These are phyloP conservation scores for Berberis thunbergii DNA, from an alignment of 164 flowering plant genomes.

Conservation along the genomic window DNA sequence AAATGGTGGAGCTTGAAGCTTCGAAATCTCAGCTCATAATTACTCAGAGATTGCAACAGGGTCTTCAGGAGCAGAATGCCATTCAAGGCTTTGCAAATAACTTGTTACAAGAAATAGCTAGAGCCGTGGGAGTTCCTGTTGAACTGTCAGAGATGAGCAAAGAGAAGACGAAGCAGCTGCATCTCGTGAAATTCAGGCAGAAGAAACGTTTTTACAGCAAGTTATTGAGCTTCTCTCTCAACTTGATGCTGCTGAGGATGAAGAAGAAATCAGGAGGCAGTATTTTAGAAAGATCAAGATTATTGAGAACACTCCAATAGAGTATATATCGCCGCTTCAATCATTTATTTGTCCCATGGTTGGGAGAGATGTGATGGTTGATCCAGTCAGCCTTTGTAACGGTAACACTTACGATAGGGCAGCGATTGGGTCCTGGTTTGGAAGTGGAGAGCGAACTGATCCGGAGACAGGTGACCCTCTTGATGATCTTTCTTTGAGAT, in stretches of 20 bases:
- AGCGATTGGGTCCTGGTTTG: constrained; percentile 47
- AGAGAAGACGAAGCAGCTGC: no score
- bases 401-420: constrained; percentile 59
- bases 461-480: constrained; percentile 50
- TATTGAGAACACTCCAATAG: constrained; percentile 29
- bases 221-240: constrained; percentile 51
- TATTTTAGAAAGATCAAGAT: constrained; percentile 36
- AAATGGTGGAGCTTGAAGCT: no score
- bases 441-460: constrained; percentile 38
- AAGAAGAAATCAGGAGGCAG: constrained; percentile 36
- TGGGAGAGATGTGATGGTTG: constrained; percentile 38
- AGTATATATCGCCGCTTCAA: constrained; percentile 38
- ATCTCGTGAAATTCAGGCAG: no score
- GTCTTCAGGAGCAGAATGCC: no score
- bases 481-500: constrained; percentile 39
- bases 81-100: no score
- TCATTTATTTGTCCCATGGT: constrained; percentile 47
- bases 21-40: no score
- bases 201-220: no score
- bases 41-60: no score
- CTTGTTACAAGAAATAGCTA: no score
- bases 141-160: no score
- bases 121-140: no score
- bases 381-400: constrained; percentile 69
- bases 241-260: constrained; percentile 66